These are phyloP conservation scores for Jatropha curcas DNA, from an alignment of 345 rosid species.

Conservation along the genomic window DNA sequence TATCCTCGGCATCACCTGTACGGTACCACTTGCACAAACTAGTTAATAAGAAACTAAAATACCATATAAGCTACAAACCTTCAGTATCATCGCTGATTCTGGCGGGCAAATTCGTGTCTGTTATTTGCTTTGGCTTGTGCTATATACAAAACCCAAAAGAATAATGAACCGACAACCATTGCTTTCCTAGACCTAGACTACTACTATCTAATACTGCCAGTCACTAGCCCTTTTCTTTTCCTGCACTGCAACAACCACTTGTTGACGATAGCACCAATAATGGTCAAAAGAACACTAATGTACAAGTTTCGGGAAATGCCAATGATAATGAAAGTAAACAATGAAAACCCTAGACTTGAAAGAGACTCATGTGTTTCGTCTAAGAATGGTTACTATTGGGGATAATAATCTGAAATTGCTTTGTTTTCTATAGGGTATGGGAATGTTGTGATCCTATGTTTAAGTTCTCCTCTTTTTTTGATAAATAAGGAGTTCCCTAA, in stretches of 20 bases:
- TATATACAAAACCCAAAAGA: slow-evolving; percentile 16
- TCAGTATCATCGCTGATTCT: slow-evolving; percentile 18
- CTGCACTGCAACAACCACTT: slow-evolving; percentile 16
- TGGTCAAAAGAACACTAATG: slow-evolving; percentile 25
- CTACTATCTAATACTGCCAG: slow-evolving; percentile 4
- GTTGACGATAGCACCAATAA: slow-evolving; percentile 22
- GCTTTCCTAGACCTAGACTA: slow-evolving; percentile 28
- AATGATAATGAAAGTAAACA: slow-evolving; percentile 19
- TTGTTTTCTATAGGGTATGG: background rate
- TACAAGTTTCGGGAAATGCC: slow-evolving; percentile 18
- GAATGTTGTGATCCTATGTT: slow-evolving; percentile 13
- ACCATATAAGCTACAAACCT: slow-evolving; percentile 13
- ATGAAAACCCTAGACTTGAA: slow-evolving; percentile 45
- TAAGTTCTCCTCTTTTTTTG: background rate
- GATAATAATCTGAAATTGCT: slow-evolving; percentile 16
- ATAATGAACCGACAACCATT: slow-evolving; percentile 22
- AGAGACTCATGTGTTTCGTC: slow-evolving; percentile 13
- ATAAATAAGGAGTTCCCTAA: background rate
- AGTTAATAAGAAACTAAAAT: slow-evolving; percentile 17
- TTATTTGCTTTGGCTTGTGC: slow-evolving; percentile 19
- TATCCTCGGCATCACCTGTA: slow-evolving; percentile 24
- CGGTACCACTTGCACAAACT: slow-evolving; percentile 1
- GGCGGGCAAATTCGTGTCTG: slow-evolving; percentile 18
- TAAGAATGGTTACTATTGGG: slow-evolving; percentile 14
- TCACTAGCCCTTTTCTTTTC: slow-evolving; percentile 20